Evolutionary conservation across 1,139 yeast genomes (phyloP).

Genomic region (Debaryomyces singareniensis): DNA sequence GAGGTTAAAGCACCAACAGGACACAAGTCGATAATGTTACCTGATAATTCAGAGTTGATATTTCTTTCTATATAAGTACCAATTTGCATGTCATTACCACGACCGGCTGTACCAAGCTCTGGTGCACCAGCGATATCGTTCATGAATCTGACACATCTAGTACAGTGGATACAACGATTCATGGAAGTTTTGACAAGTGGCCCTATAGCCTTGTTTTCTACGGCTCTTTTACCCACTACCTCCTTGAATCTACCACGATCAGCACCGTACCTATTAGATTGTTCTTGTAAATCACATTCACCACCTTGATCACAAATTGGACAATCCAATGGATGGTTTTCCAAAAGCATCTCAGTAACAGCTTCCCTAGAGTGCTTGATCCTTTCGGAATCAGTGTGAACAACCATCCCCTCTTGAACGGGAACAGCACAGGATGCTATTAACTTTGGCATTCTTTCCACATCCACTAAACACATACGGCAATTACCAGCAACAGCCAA

Average conservation of each 20-base stretch:
- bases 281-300: constrained; percentile 90
- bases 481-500: constrained; percentile 93
- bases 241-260: constrained; percentile 85
- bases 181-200: constrained; percentile 85
- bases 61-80: constrained; percentile 86
- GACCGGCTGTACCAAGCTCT: constrained; percentile 81
- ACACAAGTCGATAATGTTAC: constrained; percentile 83
- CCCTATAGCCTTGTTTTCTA: constrained; percentile 85
- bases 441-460: constrained; percentile 84
- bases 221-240: constrained; percentile 81
- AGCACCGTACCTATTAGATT: constrained; percentile 74
- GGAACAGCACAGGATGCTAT: constrained; percentile 93
- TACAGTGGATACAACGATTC: constrained; percentile 93
- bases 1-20: constrained; percentile 92
- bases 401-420: constrained; percentile 84
- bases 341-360: constrained; percentile 82
- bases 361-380: constrained; percentile 85
- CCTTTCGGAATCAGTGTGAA: constrained; percentile 73
- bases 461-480: constrained; percentile 90
- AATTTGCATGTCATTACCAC: constrained; percentile 90
- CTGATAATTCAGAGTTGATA: constrained; percentile 79
- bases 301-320: constrained; percentile 96
- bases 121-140: constrained; percentile 93
- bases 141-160: constrained; percentile 85
- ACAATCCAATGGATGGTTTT: constrained; percentile 89